Evolutionary conservation across 371 early-diverging fungal species (phyloP).

Genomic region (Actinomortierella wolfii): DNA sequence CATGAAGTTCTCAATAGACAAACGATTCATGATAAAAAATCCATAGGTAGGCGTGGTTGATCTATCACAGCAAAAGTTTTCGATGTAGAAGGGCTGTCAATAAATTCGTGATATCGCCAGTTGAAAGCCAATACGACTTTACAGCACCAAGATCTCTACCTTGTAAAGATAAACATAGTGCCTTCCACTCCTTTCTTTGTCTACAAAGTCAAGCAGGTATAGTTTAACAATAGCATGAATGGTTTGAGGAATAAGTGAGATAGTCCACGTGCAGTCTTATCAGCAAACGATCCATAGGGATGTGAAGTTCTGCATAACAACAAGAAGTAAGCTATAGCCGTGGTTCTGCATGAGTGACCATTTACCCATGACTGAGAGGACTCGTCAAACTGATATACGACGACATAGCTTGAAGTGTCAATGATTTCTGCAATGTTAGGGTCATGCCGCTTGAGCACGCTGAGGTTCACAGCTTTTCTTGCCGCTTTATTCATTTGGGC

Average conservation of each 20-base stretch:
- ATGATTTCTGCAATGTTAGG: conserved; percentile 65
- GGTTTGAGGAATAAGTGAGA: too few relatives aligned
- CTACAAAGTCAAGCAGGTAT: conserved; percentile 37
- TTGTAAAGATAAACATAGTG: conserved; percentile 62
- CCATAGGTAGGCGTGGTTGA: conserved; percentile 56
- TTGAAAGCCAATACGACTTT: too few relatives aligned
- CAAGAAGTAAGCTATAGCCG: too few relatives aligned
- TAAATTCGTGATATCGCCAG: too few relatives aligned
- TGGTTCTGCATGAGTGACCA: too few relatives aligned
- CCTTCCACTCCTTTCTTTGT: conserved; percentile 75
- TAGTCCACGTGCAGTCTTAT: too few relatives aligned
- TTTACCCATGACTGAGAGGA: conserved; percentile 70
- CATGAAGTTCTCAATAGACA: conserved; percentile 65
- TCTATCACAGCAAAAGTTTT: conserved; percentile 21
- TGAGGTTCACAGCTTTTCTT: conserved; percentile 70
- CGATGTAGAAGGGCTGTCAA: too few relatives aligned
- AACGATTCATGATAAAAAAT: conserved; percentile 73
- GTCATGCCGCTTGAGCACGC: conserved; percentile 76
- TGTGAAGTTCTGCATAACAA: too few relatives aligned
- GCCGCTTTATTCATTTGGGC: conserved; percentile 60
- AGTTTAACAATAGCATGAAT: too few relatives aligned
- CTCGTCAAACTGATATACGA: conserved; percentile 78
- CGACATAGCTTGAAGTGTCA: conserved; percentile 76
- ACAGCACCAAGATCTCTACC: conserved; percentile 35
- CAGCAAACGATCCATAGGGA: too few relatives aligned